These are phyloP conservation scores for Ettlia oleoabundans DNA, from an alignment of 139 green algal species.

Conservation along the genomic window DNA sequence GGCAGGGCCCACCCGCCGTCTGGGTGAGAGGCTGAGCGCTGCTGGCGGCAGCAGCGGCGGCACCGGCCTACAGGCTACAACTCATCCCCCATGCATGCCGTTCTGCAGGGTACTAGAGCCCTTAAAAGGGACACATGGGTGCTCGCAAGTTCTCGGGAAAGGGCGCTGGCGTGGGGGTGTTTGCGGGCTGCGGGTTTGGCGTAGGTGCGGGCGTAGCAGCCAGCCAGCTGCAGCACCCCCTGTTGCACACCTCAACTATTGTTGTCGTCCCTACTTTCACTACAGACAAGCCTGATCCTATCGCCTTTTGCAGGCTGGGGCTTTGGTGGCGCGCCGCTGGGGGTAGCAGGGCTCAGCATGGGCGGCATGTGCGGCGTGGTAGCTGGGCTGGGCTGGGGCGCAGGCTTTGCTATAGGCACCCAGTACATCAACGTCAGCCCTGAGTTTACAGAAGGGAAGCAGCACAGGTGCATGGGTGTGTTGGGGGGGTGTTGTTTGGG, in stretches of 20 bases:
- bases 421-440: conserved; percentile 44
- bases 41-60: too few species aligned
- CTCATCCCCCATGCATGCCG: not conserved
- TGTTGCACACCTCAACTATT: not conserved
- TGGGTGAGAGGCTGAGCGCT: not conserved
- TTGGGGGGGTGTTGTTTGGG: too few species aligned
- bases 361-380: conserved; percentile 44
- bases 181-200: conserved; percentile 40
- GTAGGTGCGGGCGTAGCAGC: conserved; percentile 9
- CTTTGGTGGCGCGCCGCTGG: conserved; percentile 44
- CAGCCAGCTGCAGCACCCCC: not conserved
- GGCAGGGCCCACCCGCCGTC: not conserved
- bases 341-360: conserved; percentile 26
- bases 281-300: too few species aligned
- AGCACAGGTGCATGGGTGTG: conserved; percentile 39
- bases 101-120: not conserved
- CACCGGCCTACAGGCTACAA: not conserved
- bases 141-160: conserved; percentile 19
- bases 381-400: conserved; percentile 39
- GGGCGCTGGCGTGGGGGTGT: conserved; percentile 27
- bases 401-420: conserved; percentile 29
- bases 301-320: conserved; percentile 31
- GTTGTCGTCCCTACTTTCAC: not conserved
- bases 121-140: conserved; percentile 19
- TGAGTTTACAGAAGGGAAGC: conserved; percentile 44